phyloP scores from a whole-genome alignment of 1,284 basidiomycete genomes.

The Tausonia pullulans region DNA sequence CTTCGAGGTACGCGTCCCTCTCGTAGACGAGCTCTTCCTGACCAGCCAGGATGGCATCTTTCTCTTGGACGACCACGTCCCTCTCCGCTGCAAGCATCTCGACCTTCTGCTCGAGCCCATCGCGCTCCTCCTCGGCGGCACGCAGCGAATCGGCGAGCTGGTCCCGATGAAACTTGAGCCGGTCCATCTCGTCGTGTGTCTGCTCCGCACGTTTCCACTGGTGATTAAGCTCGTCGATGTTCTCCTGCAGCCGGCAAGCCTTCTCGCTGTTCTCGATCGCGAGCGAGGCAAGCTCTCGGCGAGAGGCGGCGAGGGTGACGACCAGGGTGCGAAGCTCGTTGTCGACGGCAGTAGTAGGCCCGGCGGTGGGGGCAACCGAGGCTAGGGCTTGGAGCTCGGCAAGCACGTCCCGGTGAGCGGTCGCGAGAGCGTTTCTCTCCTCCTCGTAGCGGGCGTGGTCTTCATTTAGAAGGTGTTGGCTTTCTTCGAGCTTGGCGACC shows the following conservation, averaged over 20 bases:
- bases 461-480: neutral
- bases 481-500: neutral
- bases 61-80: neutral
- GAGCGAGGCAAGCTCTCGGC: neutral
- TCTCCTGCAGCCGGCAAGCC: neutral
- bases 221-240: constrained; percentile 11
- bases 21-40: neutral
- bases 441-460: neutral
- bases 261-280: neutral
- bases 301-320: constrained; percentile 2
- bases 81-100: neutral
- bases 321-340: neutral
- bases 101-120: neutral
- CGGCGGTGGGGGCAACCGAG: neutral
- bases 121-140: neutral
- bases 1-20: neutral
- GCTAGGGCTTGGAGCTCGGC: neutral
- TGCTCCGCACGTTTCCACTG: constrained; percentile 14
- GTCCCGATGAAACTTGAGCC: constrained; percentile 10
- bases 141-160: constrained; percentile 3
- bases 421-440: neutral
- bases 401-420: neutral
- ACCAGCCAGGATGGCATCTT: neutral
- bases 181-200: constrained; percentile 6
- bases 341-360: neutral